Conservation (phyloP, 345 rosid species). For the Eucalyptus pauciflora region DNA sequence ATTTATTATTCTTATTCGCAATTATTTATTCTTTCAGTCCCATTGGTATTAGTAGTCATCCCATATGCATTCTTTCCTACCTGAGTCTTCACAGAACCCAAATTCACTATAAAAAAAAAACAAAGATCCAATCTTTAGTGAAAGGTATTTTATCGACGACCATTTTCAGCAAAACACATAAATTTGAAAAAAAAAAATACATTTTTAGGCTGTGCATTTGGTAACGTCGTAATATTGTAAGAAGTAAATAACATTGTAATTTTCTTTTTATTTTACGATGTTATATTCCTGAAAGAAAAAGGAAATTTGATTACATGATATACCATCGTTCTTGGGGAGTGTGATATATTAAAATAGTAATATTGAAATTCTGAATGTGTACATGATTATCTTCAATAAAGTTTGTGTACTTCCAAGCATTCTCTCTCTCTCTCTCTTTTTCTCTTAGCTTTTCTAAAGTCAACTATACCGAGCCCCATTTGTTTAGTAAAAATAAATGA, state of each 20-base stretch:
- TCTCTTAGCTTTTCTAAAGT: background rate
- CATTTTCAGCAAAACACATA: no score
- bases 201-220: background rate
- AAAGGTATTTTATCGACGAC: no score
- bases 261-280: background rate
- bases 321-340: background rate
- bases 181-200: background rate
- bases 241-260: background rate
- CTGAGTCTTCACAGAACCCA: background rate
- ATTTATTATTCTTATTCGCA: no score
- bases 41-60: background rate
- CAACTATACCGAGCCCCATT: background rate
- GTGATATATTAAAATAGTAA: background rate
- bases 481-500: accelerated
- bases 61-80: background rate
- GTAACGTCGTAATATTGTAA: background rate
- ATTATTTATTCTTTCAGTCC: background rate
- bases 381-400: background rate
- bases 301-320: background rate
- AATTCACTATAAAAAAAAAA: no score
- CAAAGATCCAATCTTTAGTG: no score
- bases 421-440: background rate
- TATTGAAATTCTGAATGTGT: background rate
- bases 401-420: background rate
- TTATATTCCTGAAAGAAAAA: background rate